Conservation (phyloP, 2,329 filamentous ascomycete genomes). For the Aureobasidium sp. region DNA sequence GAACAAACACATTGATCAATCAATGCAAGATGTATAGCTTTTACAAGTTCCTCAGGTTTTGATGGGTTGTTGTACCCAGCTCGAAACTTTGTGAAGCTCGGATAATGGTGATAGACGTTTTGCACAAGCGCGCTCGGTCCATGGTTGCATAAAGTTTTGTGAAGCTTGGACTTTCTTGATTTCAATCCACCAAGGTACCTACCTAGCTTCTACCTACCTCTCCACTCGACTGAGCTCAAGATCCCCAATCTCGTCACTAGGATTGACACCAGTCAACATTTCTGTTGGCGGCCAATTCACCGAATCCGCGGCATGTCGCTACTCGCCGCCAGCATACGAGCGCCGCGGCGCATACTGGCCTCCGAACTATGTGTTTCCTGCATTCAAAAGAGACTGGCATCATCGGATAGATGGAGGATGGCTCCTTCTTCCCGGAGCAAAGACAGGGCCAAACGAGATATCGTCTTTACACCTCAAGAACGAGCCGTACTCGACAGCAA, state of each 20-base stretch:
- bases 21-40: no score
- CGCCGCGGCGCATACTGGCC: not conserved
- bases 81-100: no score
- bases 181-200: not conserved
- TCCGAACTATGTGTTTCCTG: not conserved
- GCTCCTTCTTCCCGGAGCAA: not conserved
- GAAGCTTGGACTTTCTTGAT: not conserved
- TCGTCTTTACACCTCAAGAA: not conserved
- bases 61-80: no score
- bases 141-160: not conserved
- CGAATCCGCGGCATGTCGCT: not conserved
- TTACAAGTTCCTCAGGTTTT: no score
- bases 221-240: no score
- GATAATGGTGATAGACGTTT: not conserved
- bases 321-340: not conserved
- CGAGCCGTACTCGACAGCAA: not conserved
- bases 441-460: not conserved
- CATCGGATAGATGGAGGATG: not conserved
- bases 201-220: not conserved
- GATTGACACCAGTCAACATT: not conserved
- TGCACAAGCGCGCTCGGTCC: not conserved
- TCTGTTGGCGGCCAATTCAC: not conserved
- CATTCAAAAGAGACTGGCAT: not conserved
- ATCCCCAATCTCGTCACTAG: no score
- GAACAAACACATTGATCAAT: no score